Evolutionary conservation across 345 rosid genomes (phyloP).

Genomic region (Sonneratia alba): DNA sequence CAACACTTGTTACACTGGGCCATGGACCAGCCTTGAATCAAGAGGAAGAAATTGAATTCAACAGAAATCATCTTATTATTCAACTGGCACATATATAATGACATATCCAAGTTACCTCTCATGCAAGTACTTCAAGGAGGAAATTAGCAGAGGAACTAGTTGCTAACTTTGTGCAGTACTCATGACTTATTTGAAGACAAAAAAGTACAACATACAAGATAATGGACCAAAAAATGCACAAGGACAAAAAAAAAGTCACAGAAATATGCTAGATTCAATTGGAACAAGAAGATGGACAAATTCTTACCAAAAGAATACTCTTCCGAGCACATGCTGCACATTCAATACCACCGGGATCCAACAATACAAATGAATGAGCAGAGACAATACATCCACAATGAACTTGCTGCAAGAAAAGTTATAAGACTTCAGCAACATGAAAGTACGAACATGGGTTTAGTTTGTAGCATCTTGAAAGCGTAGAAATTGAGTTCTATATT

Average conservation of each 20-base stretch:
- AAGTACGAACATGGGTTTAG: not conserved
- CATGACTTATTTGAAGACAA: not conserved
- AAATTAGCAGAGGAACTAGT: not conserved
- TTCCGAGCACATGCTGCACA: conserved; percentile 70
- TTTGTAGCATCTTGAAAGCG: conserved; percentile 1
- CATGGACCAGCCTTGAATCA: not conserved
- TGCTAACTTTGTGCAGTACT: not conserved
- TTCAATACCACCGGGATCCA: conserved; percentile 94
- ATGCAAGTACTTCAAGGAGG: not conserved
- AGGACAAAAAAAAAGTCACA: not conserved
- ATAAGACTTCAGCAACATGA: conserved; percentile 3
- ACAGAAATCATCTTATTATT: not conserved
- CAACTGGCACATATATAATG: not conserved
- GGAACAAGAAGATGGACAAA: conserved; percentile 9
- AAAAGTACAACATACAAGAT: not conserved
- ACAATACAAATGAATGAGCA: conserved; percentile 32
- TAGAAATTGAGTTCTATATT: conserved; percentile 17
- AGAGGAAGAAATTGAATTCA: not conserved
- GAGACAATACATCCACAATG: conserved; percentile 98
- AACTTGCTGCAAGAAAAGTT: conserved; percentile 44
- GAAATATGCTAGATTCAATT: not conserved
- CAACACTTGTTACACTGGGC: not conserved
- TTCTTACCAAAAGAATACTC: conserved; percentile 49
- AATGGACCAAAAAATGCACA: not conserved
- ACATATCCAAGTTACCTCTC: not conserved